phyloP scores from a whole-genome alignment of 1,284 basidiomycete species.

The Apiotrichum domesticum region DNA sequence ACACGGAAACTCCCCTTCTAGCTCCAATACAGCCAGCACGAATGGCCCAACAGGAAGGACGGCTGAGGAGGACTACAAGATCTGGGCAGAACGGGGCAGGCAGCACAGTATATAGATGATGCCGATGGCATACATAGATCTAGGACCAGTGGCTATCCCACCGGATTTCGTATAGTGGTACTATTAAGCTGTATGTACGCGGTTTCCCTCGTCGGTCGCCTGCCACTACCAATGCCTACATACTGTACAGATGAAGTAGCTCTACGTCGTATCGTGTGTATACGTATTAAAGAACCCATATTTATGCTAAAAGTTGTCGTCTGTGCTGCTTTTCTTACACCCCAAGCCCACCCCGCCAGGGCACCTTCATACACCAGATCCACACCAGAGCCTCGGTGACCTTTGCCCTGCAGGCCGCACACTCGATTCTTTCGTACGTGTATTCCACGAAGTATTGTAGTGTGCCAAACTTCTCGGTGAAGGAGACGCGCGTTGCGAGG shows the following conservation, averaged over 20 bases:
- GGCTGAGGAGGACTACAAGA: background rate
- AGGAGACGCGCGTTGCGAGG: background rate
- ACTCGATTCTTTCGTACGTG: background rate
- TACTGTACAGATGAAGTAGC: too few relatives aligned
- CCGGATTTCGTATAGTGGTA: too few relatives aligned
- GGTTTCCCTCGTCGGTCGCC: too few relatives aligned
- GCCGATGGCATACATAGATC: too few relatives aligned
- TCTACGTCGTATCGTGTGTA: too few relatives aligned
- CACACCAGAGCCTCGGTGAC: background rate
- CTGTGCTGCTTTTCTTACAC: background rate
- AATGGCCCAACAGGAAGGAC: background rate
- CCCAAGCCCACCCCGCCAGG: background rate
- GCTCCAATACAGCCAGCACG: too few relatives aligned
- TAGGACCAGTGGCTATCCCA: background rate
- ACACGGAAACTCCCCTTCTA: background rate
- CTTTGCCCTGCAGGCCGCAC: background rate
- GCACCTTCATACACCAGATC: conserved; percentile 2
- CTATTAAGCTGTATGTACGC: too few relatives aligned
- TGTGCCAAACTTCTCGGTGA: conserved; percentile 2
- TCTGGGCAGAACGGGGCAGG: background rate
- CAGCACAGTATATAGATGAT: background rate
- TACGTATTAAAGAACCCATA: too few relatives aligned
- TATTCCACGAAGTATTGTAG: conserved; percentile 2
- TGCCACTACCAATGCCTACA: too few relatives aligned
- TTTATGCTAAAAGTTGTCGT: too few relatives aligned